These are phyloP conservation scores for Rhodotorula sp. DNA, from an alignment of 1,284 basidiomycete genomes.

Conservation along the genomic window DNA sequence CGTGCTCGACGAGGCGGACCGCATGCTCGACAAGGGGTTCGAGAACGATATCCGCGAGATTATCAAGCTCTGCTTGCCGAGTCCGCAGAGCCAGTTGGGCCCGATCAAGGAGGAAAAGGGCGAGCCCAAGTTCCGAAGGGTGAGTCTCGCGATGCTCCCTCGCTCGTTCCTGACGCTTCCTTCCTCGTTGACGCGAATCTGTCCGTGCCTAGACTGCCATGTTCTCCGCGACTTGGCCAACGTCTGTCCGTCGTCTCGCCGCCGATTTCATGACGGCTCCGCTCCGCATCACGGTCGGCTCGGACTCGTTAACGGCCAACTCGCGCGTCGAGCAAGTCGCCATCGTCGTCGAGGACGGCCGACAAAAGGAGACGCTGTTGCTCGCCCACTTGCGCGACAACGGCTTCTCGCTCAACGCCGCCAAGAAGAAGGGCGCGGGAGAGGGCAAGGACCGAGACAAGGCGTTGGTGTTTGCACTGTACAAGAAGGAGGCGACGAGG, in stretches of 20 bases:
- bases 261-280: conserved; percentile 79
- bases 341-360: conserved; percentile 83
- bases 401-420: conserved; percentile 44
- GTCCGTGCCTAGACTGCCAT: conserved; percentile 48
- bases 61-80: conserved; percentile 69
- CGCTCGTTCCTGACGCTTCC: no score
- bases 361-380: conserved; percentile 74
- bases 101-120: conserved; percentile 53
- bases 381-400: conserved; percentile 39
- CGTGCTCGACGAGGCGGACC: conserved; percentile 94
- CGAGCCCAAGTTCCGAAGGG: conserved; percentile 25
- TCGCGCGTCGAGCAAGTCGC: conserved; percentile 74
- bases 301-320: conserved; percentile 92
- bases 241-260: conserved; percentile 90
- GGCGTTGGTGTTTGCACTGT: conserved; percentile 84
- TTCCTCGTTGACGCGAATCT: neutral
- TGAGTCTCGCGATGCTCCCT: conserved; percentile 1
- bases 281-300: conserved; percentile 88
- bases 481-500: conserved; percentile 94
- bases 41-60: conserved; percentile 96
- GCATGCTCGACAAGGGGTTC: conserved; percentile 98
- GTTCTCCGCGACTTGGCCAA: conserved; percentile 97
- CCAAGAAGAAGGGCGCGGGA: conserved; percentile 44
- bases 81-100: conserved; percentile 21
- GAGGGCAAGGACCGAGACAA: conserved; percentile 62